Percentiles rank a stretch among this genome's conserved stretches.
Evolutionary conservation across 257 asterid species (phyloP).

Genomic region (Solanum stenotomum): DNA sequence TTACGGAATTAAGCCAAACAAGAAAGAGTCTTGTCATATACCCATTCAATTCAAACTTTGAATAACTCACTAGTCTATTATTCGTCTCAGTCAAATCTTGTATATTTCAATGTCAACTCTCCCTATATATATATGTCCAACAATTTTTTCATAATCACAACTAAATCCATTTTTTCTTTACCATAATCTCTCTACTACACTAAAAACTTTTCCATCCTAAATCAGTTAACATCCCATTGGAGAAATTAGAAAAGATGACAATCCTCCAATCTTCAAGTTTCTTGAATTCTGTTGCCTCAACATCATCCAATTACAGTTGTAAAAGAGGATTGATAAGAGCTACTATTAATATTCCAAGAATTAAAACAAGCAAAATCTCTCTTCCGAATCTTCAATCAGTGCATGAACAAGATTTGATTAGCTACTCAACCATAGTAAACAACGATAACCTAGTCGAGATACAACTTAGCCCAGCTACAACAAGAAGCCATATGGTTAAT

Average conservation of each 20-base stretch:
- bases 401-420: neutral
- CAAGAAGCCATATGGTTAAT: neutral
- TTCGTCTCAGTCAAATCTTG: neutral
- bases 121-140: neutral
- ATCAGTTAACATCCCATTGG: neutral
- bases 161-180: neutral
- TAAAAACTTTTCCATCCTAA: neutral
- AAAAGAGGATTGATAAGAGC: neutral
- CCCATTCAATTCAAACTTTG: neutral
- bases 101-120: neutral
- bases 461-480: neutral
- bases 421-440: neutral
- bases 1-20: neutral
- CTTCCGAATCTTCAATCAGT: neutral
- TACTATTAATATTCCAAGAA: neutral
- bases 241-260: neutral
- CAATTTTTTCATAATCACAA: neutral
- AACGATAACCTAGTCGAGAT: neutral
- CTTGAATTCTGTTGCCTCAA: neutral
- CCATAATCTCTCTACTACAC: neutral
- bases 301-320: neutral
- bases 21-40: neutral
- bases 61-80: neutral
- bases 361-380: neutral
- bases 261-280: neutral